Conservation (phyloP, 225 moss, liverwort and hornwort species). For the Asterella californica region DNA sequence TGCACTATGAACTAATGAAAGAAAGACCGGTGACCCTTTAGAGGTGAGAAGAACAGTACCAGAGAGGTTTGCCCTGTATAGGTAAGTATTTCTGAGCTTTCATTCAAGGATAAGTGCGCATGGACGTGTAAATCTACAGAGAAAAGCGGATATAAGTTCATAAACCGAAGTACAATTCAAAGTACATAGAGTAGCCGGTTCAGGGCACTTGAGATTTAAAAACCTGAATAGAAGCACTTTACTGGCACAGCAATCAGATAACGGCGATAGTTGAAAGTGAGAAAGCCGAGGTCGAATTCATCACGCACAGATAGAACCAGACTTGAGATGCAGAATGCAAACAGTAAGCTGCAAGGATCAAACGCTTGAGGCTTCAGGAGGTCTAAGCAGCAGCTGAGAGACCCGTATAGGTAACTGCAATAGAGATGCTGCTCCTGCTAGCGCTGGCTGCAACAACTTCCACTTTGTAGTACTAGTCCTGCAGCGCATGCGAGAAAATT, state of each 20-base stretch:
- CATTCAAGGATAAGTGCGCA: background rate
- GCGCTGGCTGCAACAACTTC: background rate
- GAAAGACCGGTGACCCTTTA: too few species aligned
- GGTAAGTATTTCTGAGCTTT: too few species aligned
- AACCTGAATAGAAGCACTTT: conserved; percentile 2
- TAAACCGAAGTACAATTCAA: too few species aligned
- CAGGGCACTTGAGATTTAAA: background rate
- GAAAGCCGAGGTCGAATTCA: conserved; percentile 9
- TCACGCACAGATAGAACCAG: background rate
- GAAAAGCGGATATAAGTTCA: background rate
- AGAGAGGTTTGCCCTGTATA: too few species aligned
- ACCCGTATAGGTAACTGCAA: background rate
- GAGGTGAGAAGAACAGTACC: too few species aligned
- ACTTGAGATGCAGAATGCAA: background rate
- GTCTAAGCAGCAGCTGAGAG: background rate
- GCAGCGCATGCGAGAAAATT: conserved; percentile 11
- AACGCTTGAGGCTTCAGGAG: background rate
- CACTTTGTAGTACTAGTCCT: background rate
- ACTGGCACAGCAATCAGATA: background rate
- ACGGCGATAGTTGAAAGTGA: background rate
- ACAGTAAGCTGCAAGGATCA: background rate
- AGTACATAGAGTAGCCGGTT: background rate
- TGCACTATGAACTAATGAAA: too few species aligned
- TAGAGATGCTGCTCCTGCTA: background rate
- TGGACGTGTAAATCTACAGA: background rate